Base-by-base conservation (phyloP, 768 basidiomycete species). In the Sarcodon sp. region DNA sequence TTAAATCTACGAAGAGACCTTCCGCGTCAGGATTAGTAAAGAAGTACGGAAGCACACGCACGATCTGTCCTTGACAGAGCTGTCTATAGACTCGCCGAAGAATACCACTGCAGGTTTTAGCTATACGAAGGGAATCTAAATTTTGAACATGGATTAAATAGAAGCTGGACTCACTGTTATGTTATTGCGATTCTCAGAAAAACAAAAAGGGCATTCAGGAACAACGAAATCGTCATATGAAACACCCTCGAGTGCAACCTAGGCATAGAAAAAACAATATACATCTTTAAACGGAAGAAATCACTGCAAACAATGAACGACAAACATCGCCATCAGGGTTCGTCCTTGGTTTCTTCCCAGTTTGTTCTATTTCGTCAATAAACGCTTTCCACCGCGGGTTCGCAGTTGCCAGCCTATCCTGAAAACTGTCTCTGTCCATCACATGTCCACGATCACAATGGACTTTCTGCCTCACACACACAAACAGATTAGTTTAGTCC, bases 251-350 rank as follows among this genome's bases (percentile, higher is more conserved):
- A 93, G 63, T 9, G 79, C 89, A 55, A 93, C 83, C 89, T 91
- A 51, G 4, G 47, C 2, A 3, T 27, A 27, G n/a, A 33, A 18
- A 35, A 13, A 47, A 44, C 35, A 16, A 7, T 13, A 33, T 13
- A 34, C 7, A 15, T 37, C n/a, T 35, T 3, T 12, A 27, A 18
- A 4, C 43, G 13, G 10, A n/a, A 4, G 21, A 1, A 11, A 12
- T 36, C 44, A 21, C 6, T 32, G 13, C 16, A 35, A 13, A 43
- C 12, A 11, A 11, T 6, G 4, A 44, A 11, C 12, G 44, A 71
- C 74, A 49, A 54, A 87, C 92, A 67, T 96, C 92, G 61, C 92
- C 92, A 55, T 94, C 92, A 9, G 92, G 92, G 61, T 94, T 94
- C 21, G 87, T 93, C 50, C 87, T 73, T 1, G 76, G 82, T 48